Percentiles rank a stretch among this genome's conserved stretches.
phyloP scores from a whole-genome alignment of 2,329 filamentous ascomycete species.

The Epichloe coenophiala region DNA sequence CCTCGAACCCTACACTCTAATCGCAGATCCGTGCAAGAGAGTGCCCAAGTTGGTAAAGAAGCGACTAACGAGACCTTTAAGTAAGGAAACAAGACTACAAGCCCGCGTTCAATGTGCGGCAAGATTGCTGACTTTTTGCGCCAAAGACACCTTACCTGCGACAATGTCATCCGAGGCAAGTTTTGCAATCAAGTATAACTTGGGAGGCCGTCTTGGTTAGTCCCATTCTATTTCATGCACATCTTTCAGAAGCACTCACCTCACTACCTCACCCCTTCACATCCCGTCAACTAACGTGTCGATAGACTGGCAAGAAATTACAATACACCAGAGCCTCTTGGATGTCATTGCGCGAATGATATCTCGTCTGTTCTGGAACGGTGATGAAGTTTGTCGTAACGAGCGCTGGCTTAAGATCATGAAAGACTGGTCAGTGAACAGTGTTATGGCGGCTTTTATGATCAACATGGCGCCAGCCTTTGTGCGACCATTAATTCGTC shows the following conservation, averaged over 20 bases:
- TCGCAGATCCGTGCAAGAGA: conserved; percentile 6
- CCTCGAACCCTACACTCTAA: conserved; percentile 6
- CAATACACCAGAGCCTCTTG: conserved; percentile 1
- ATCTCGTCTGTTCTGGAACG: conserved; percentile 7
- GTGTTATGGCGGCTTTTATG: conserved; percentile 6
- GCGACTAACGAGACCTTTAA: conserved; percentile 6
- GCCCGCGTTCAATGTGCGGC: neutral
- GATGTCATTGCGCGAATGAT: conserved; percentile 7
- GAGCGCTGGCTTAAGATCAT: conserved; percentile 5
- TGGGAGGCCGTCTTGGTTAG: neutral
- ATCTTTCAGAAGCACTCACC: too few species aligned
- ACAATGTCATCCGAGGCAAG: conserved; percentile 6
- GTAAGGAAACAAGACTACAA: neutral
- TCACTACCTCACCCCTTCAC: too few species aligned
- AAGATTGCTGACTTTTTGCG: neutral
- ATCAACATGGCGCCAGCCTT: conserved; percentile 6
- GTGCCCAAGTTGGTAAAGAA: conserved; percentile 5
- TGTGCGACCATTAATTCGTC: conserved; percentile 5
- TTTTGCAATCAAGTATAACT: conserved; percentile 5
- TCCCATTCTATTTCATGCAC: neutral
- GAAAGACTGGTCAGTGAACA: conserved; percentile 7
- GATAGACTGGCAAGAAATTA: conserved; percentile 4
- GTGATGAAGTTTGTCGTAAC: conserved; percentile 5
- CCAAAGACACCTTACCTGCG: conserved; percentile 1
- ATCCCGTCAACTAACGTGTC: neutral